Conservation (phyloP, 768 basidiomycete genomes). For the Psilocybe tampanensis region DNA sequence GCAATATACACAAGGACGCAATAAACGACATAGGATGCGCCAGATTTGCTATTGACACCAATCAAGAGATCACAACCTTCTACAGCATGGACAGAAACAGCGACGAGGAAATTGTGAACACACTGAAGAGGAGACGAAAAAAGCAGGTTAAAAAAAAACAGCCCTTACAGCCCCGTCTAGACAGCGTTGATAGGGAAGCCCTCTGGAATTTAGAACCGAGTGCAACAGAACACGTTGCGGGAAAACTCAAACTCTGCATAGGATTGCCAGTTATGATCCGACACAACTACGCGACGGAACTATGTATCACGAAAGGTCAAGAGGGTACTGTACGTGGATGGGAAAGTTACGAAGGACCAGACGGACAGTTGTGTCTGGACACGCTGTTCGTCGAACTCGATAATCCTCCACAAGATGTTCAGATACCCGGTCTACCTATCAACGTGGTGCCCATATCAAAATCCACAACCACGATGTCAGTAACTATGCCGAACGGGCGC, state of each 20-base stretch:
- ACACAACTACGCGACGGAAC: constrained; percentile 32
- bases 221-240: constrained; percentile 21
- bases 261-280: constrained; percentile 36
- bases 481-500: not conserved
- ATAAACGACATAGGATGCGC: constrained; percentile 29
- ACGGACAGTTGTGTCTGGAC: constrained; percentile 26
- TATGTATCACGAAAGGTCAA: constrained; percentile 38
- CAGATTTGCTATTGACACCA: constrained; percentile 32
- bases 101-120: not conserved
- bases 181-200: not conserved
- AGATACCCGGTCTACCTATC: constrained; percentile 26
- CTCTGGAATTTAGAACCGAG: constrained; percentile 12
- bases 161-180: not conserved
- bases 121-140: too few relatives aligned
- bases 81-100: constrained; percentile 6
- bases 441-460: constrained; percentile 33
- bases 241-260: constrained; percentile 29
- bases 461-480: not conserved
- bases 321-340: constrained; percentile 33
- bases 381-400: constrained; percentile 31
- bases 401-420: constrained; percentile 23
- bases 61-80: constrained; percentile 25
- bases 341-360: constrained; percentile 17
- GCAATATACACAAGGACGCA: constrained; percentile 32
- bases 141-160: too few relatives aligned